Conservation (phyloP, 2,329 filamentous ascomycete genomes). For the Ophiostoma populinum region DNA sequence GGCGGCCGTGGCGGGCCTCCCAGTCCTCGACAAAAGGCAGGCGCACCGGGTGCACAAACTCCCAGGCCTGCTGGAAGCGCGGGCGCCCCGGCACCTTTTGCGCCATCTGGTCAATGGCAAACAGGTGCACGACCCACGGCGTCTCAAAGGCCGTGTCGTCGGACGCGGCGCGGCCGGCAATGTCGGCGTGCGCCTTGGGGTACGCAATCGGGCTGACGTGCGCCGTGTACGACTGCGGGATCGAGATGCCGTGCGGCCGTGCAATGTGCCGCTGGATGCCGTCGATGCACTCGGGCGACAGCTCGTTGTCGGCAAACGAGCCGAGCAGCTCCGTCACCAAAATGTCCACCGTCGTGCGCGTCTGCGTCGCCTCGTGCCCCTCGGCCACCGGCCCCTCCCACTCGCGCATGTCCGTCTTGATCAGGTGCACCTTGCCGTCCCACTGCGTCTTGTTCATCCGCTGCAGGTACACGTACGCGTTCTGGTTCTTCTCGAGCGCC, state of each 20-base stretch:
- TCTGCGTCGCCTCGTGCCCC: slow-evolving; percentile 24
- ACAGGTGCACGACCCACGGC: slow-evolving; percentile 87
- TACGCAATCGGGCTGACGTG: slow-evolving; percentile 85
- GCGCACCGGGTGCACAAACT: slow-evolving; percentile 62
- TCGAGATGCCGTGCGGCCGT: slow-evolving; percentile 69
- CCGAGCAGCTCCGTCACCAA: slow-evolving; percentile 85
- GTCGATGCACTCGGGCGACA: slow-evolving; percentile 86
- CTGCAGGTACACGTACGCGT: slow-evolving; percentile 85
- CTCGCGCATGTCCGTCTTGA: slow-evolving; percentile 93
- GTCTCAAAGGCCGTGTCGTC: slow-evolving; percentile 69
- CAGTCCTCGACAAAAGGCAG: slow-evolving; percentile 18
- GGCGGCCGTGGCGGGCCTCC: slow-evolving; percentile 31
- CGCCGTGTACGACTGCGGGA: slow-evolving; percentile 83
- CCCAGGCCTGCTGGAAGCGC: slow-evolving; percentile 62
- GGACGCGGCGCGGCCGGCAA: slow-evolving; percentile 40
- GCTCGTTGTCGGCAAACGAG: slow-evolving; percentile 92
- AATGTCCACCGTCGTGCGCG: slow-evolving; percentile 64
- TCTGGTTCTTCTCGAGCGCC: slow-evolving; percentile 96
- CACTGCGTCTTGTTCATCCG: slow-evolving; percentile 73
- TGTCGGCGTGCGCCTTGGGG: slow-evolving; percentile 69
- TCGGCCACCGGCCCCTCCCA: slow-evolving; percentile 65
- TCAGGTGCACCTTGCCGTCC: slow-evolving; percentile 63
- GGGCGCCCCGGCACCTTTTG: slow-evolving; percentile 38
- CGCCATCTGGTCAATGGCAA: slow-evolving; percentile 73
- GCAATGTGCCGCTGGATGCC: slow-evolving; percentile 83